Percentiles rank a stretch among this genome's conserved stretches.
phyloP scores from a whole-genome alignment of 164 flowering plant genomes.

The Berberis thunbergii region DNA sequence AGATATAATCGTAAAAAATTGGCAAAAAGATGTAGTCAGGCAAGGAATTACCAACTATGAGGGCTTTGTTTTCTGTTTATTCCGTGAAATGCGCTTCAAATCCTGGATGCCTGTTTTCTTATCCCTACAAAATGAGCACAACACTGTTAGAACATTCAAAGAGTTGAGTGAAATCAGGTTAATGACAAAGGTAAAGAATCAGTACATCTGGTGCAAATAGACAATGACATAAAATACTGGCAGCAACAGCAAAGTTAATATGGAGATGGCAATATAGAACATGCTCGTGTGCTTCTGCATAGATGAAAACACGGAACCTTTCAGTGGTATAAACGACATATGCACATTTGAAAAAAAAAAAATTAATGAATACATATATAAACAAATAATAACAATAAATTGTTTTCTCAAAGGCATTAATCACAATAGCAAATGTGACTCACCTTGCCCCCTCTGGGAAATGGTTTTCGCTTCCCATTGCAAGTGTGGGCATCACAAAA shows the following conservation, averaged over 20 bases:
- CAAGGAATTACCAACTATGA: slow-evolving; percentile 25
- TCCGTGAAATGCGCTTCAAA: slow-evolving; percentile 56
- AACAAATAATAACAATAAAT: no score
- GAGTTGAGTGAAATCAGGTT: background rate
- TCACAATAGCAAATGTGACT: slow-evolving; percentile 1
- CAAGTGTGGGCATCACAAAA: slow-evolving; percentile 94
- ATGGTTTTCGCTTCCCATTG: slow-evolving; percentile 52
- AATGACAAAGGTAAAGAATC: background rate
- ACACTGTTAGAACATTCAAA: background rate
- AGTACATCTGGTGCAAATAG: slow-evolving; percentile 70
- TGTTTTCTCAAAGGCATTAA: no score
- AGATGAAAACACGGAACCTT: slow-evolving; percentile 5
- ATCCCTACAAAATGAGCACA: slow-evolving; percentile 38
- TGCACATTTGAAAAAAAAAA: background rate
- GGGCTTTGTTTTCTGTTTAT: slow-evolving; percentile 58
- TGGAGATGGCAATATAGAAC: slow-evolving; percentile 59
- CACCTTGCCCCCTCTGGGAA: slow-evolving; percentile 76
- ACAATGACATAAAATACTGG: slow-evolving; percentile 76
- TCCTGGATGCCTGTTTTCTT: slow-evolving; percentile 50
- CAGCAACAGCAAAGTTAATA: slow-evolving; percentile 78
- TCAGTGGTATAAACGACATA: background rate
- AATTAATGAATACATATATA: no score
- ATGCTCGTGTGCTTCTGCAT: slow-evolving; percentile 70
- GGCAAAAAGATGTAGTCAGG: background rate
- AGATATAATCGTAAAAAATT: background rate